A percentile compares a stretch with the other conserved stretches of the same genome.
These are phyloP conservation scores for Pseudogymnoascus sp. DNA, from an alignment of 2,329 filamentous ascomycete genomes.

Conservation along the genomic window DNA sequence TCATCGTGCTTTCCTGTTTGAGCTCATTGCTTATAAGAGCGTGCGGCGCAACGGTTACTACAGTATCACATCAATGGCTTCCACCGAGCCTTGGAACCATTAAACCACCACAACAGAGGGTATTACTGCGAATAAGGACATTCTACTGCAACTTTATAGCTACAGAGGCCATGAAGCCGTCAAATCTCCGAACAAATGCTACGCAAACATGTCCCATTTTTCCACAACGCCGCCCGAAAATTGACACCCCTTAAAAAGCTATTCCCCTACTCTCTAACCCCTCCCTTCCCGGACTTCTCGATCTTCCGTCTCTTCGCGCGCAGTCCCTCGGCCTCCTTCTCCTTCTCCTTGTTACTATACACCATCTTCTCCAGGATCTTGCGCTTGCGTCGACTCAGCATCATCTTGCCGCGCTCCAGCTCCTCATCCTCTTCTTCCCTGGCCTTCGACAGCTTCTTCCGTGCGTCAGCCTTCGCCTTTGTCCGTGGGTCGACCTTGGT, in stretches of 20 bases:
- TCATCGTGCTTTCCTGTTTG: neutral
- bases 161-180: slow-evolving; percentile 7
- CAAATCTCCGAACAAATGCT: slow-evolving; percentile 6
- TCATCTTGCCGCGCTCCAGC: slow-evolving; percentile 87
- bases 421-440: slow-evolving; percentile 75
- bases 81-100: neutral
- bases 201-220: slow-evolving; percentile 7
- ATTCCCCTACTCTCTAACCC: slow-evolving; percentile 15
- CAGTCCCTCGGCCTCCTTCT: slow-evolving; percentile 79
- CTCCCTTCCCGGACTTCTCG: slow-evolving; percentile 46
- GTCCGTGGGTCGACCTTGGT: slow-evolving; percentile 45
- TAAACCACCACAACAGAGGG: neutral
- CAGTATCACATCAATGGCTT: neutral
- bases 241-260: slow-evolving; percentile 1
- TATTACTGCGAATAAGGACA: slow-evolving; percentile 1
- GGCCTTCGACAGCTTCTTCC: slow-evolving; percentile 62
- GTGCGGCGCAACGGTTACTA: neutral
- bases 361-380: slow-evolving; percentile 98
- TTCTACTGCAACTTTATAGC: slow-evolving; percentile 3
- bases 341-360: slow-evolving; percentile 89
- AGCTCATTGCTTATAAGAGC: neutral
- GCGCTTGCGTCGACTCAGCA: slow-evolving; percentile 96
- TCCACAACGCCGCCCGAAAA: slow-evolving; percentile 6
- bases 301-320: slow-evolving; percentile 84
- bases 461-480: slow-evolving; percentile 61